phyloP scores from a whole-genome alignment of 441 rosid species.

The Kokia cookei region DNA sequence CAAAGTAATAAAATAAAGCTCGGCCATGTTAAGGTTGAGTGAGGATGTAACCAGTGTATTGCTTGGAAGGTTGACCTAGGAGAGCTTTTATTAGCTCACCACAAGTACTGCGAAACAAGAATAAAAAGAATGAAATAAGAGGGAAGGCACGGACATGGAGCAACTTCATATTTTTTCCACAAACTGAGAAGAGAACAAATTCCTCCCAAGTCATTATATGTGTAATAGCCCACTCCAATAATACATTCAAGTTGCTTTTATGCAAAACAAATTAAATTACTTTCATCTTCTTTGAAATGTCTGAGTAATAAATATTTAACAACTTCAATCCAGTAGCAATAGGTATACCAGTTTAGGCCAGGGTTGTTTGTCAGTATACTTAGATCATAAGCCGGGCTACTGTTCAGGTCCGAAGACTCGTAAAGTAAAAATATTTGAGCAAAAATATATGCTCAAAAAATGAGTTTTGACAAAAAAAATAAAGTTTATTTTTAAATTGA shows the following conservation, averaged over 20 bases:
- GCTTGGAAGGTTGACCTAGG: conserved; percentile 27
- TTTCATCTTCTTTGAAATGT: not conserved
- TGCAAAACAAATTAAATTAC: not conserved
- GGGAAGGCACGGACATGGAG: not conserved
- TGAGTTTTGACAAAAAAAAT: too few relatives aligned
- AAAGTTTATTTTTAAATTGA: too few relatives aligned
- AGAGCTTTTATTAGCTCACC: conserved; percentile 6
- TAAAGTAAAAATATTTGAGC: too few relatives aligned
- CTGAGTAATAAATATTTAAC: not conserved
- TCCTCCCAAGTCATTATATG: not conserved
- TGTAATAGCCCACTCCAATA: too few relatives aligned
- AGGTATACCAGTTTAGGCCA: too few relatives aligned
- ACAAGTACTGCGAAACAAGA: not conserved
- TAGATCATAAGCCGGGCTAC: too few relatives aligned
- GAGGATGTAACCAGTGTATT: conserved; percentile 23
- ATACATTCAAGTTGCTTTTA: not conserved
- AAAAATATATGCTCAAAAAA: too few relatives aligned
- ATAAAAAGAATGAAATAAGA: not conserved
- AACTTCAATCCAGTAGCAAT: too few relatives aligned
- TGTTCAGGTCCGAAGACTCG: too few relatives aligned
- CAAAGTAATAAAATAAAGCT: conserved; percentile 27
- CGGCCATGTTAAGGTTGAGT: conserved; percentile 14
- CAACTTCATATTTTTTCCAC: not conserved
- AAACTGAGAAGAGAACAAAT: not conserved
- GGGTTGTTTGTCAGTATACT: too few relatives aligned